Evolutionary conservation across 345 rosid species (phyloP), one percentile per base, ranked within the genome.

Genomic region (Garcia nutans): DNA sequence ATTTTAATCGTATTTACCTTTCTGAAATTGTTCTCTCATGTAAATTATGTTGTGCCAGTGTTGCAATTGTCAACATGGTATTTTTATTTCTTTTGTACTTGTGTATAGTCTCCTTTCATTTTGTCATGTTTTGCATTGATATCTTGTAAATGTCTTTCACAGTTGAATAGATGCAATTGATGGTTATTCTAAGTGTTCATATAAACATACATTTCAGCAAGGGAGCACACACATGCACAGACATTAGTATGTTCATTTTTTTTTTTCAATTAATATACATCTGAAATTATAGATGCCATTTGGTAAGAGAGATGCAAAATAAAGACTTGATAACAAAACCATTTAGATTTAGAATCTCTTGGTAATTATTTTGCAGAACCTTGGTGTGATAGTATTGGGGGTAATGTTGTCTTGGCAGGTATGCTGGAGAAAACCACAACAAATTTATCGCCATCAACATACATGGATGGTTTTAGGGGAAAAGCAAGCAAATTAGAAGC

Each of bases 321-420:
- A 82, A 72, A 28, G 31, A 41, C 47, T 73, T 44, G 74, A 63
- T 16, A 68, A 65, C 50, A 66, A 37, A 74, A 74, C 65, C 74
- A 73, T 47, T 57, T 42, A 10, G 77, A 76, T 45, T 49, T 59
- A 45, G 58, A 68, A 56, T 71, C 64, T 26, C 69, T 73, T 57
- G 56, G 69, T 59, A 76, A 69, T 57, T 66, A 50, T 60, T 16
- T 65, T 50, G 73, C 82, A 52, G 84, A 83, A 76, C 81, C 84
- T 58, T 79, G 88, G 86, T 82, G 83, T 86, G 68, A 59, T 70
- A 76, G 66, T 47, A 62, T 65, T 1, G 74, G 64, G 20, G 78
- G 60, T 41, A 65, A 78, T 17, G 65, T 74, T 42, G 10, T 63
- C 31, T 49, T 74, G 47, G 12, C n/a, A 6, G 78, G 54, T 57